phyloP scores from a whole-genome alignment of 2,329 filamentous ascomycete genomes.

The Dactylellina leptospora region DNA sequence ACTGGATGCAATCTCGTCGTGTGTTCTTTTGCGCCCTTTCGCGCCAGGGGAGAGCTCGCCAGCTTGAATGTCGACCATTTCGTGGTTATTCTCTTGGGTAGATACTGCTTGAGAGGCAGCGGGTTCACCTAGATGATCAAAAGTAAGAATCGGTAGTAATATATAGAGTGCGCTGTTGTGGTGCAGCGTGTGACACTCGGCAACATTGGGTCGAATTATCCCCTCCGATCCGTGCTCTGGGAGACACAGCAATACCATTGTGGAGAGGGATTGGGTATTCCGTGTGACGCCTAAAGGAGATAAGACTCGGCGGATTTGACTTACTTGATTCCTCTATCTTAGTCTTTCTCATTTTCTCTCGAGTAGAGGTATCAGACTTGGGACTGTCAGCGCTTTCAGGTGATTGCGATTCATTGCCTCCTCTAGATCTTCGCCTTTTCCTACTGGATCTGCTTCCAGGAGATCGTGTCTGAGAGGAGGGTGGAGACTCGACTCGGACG shows the following conservation, averaged over 20 bases:
- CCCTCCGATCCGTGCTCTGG: too few species aligned
- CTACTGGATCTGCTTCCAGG: conserved; percentile 11
- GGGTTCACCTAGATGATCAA: not conserved
- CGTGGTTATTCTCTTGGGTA: conserved; percentile 17
- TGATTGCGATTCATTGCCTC: conserved; percentile 26
- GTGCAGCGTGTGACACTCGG: too few species aligned
- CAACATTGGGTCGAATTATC: too few species aligned
- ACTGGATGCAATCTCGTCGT: conserved; percentile 41
- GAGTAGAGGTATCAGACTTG: conserved; percentile 48
- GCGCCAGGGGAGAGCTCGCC: conserved; percentile 44
- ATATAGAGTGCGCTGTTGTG: not conserved
- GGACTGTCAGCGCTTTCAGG: conserved; percentile 35
- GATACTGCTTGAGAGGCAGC: conserved; percentile 5
- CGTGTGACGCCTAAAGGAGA: not conserved
- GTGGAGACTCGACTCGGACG: conserved; percentile 16
- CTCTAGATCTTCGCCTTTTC: conserved; percentile 21
- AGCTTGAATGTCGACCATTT: conserved; percentile 40
- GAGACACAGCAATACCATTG: too few species aligned
- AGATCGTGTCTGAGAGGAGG: conserved; percentile 15
- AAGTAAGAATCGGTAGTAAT: not conserved
- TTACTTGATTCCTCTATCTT: conserved; percentile 50
- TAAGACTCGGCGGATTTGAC: not conserved
- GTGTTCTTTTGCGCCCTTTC: conserved; percentile 41
- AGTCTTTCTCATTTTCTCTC: conserved; percentile 48
- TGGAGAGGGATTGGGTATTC: too few species aligned